Base-by-base conservation (phyloP, 2,329 filamentous ascomycete species). In the Daldinia sp. region DNA sequence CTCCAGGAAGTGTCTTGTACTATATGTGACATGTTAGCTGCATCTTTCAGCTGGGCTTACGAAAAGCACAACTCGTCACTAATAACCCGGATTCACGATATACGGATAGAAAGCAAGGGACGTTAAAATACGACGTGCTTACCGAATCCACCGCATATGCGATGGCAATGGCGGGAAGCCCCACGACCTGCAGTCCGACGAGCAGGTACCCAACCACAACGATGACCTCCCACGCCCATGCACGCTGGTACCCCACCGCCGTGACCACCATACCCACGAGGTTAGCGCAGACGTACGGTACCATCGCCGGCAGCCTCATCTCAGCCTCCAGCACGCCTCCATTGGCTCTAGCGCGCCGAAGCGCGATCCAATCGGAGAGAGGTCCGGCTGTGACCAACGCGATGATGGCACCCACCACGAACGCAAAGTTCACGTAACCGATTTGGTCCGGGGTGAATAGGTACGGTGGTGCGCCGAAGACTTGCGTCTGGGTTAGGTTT, bases 1-100 rank as follows among this genome's bases (percentile, higher is more conserved):
- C 82, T 1, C 87, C 86, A 0, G 86, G 82, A 1, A 88, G 81
- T 0, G 86, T 82, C 74, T 88, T 89, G 74, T 89, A 89, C 60
- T 67, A 15, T 27, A 48, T 32, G 13, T 50, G 15, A 32, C 13
- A 13, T 29, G 55, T 63, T 27, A 65, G 55, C 34, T 11, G 34
- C 7, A 13, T 13, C 25, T 19, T 2, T 15, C 6, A 13, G 5
- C 3, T 19, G 6, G 8, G 45, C 27, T 47, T 30, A 15, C 5
- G 15, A 45, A 32, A 32, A 48, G 25, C 15, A 48, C 10, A 19
- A 30, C 25, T 13, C 15, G 10, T 5, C 23, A 34, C 21, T 10
- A 37, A 21, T 13, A 2, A 11, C 19, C 3, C 13, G 2, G 21
- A 21, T 7, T 10, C 19, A 9, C 17, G 17, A 13, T 11, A 10